Conservation (phyloP, 306 rosid species). For the Amphicarpaea edgeworthii region DNA sequence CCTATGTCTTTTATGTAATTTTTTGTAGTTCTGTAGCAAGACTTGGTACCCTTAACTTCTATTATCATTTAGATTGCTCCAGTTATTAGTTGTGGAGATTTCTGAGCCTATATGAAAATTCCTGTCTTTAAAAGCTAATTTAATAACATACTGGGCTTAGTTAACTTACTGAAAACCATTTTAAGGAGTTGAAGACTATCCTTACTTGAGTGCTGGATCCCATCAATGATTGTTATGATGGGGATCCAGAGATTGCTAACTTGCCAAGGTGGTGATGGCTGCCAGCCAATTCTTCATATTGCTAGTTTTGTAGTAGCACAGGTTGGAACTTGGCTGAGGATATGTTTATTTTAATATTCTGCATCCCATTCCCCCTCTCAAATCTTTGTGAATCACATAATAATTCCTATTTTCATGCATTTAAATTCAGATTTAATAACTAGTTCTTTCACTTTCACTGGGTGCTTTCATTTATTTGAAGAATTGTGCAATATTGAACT, state of each 20-base stretch:
- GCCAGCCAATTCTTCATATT: background rate
- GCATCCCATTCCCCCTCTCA: background rate
- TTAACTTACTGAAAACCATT: conserved; percentile 15
- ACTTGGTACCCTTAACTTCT: background rate
- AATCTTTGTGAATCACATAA: background rate
- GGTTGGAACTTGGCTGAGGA: background rate
- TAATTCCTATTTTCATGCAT: background rate
- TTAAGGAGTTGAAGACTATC: background rate
- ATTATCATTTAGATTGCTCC: background rate
- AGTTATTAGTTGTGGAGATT: background rate
- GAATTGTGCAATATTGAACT: background rate
- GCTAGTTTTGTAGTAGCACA: conserved; percentile 15
- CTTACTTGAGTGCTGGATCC: conserved; percentile 7
- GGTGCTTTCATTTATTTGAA: conserved; percentile 6
- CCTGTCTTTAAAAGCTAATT: conserved; percentile 5
- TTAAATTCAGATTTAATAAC: background rate
- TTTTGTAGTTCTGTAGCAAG: background rate
- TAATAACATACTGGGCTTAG: background rate
- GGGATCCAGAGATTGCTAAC: conserved; percentile 2
- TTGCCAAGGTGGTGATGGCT: background rate
- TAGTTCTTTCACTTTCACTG: background rate
- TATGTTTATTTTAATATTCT: background rate
- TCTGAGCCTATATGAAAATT: background rate
- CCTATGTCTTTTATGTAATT: background rate
- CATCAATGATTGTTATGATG: conserved; percentile 25